Conservation (phyloP, 108 stramenopile genomes). For the Schizochytrium sp. region DNA sequence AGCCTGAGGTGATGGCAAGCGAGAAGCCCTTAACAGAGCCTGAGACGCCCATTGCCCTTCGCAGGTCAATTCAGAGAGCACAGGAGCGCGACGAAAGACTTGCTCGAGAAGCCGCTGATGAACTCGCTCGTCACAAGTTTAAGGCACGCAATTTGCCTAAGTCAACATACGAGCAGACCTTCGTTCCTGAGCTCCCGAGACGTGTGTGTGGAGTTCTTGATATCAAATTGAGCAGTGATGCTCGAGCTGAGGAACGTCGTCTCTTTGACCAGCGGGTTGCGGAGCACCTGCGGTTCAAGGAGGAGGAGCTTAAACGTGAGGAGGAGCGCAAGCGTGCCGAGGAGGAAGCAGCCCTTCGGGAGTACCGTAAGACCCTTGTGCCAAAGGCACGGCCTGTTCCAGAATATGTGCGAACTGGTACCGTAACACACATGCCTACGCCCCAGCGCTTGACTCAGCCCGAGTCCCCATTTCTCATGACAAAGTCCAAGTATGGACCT, state of each 20-base stretch:
- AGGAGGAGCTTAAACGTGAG: background rate
- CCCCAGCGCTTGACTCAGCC: conserved; percentile 16
- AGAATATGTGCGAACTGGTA: background rate
- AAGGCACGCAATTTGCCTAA: background rate
- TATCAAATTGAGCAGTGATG: conserved; percentile 1
- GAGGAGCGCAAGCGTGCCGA: background rate
- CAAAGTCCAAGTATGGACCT: conserved; percentile 8
- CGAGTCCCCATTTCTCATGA: conserved; percentile 43
- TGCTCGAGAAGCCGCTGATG: background rate
- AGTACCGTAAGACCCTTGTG: conserved; percentile 45
- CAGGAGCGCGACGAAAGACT: background rate
- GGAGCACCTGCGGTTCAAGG: background rate
- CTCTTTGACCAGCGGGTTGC: conserved; percentile 9
- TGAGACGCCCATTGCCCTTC: background rate
- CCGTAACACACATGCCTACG: background rate
- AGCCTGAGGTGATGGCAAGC: background rate
- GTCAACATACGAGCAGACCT: background rate
- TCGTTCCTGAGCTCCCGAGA: background rate
- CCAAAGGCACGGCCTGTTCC: conserved; percentile 14
- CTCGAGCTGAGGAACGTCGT: conserved; percentile 23
- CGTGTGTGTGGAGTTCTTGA: conserved; percentile 1
- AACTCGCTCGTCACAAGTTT: background rate
- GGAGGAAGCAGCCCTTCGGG: conserved; percentile 18
- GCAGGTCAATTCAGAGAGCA: background rate
- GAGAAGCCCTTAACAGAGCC: conserved; percentile 38